Conservation (phyloP, 1,139 yeast genomes). For the Yamadazyma dushanensis region DNA sequence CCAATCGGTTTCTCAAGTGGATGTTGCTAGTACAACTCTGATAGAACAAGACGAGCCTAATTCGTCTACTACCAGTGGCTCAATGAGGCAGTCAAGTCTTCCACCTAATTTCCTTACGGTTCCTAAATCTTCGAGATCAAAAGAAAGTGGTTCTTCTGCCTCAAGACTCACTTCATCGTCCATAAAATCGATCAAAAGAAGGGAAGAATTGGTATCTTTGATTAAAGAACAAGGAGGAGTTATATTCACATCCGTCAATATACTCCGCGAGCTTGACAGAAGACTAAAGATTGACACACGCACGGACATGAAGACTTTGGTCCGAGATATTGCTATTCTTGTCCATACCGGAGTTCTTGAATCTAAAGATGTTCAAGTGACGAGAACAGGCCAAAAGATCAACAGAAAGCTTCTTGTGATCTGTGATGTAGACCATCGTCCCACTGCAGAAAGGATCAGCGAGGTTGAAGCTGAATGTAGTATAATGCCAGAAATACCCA, state of each 20-base stretch:
- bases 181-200: slow-evolving; percentile 31
- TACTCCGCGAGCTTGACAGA: slow-evolving; percentile 38
- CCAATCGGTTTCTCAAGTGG: too few species aligned
- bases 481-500: slow-evolving; percentile 8
- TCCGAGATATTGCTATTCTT: slow-evolving; percentile 40
- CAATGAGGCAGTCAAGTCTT: slow-evolving; percentile 9
- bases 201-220: slow-evolving; percentile 32
- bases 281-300: slow-evolving; percentile 33
- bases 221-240: slow-evolving; percentile 46
- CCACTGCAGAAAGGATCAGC: slow-evolving; percentile 30
- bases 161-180: slow-evolving; percentile 10
- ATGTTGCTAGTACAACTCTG: too few species aligned
- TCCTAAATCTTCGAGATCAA: neutral
- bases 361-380: slow-evolving; percentile 26
- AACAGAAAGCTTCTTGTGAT: slow-evolving; percentile 37
- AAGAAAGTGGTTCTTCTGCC: neutral
- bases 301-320: slow-evolving; percentile 50
- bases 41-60: too few species aligned
- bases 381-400: slow-evolving; percentile 30
- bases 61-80: too few species aligned
- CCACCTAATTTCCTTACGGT: slow-evolving; percentile 2
- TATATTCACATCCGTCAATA: slow-evolving; percentile 32
- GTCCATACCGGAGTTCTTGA: slow-evolving; percentile 26
- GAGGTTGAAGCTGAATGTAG: slow-evolving; percentile 25
- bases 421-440: slow-evolving; percentile 27